A percentile compares a stretch with the other conserved stretches of the same genome.
Evolutionary conservation across 176 grass and related monocot genomes (phyloP).

Genomic region (Carex kokanica): DNA sequence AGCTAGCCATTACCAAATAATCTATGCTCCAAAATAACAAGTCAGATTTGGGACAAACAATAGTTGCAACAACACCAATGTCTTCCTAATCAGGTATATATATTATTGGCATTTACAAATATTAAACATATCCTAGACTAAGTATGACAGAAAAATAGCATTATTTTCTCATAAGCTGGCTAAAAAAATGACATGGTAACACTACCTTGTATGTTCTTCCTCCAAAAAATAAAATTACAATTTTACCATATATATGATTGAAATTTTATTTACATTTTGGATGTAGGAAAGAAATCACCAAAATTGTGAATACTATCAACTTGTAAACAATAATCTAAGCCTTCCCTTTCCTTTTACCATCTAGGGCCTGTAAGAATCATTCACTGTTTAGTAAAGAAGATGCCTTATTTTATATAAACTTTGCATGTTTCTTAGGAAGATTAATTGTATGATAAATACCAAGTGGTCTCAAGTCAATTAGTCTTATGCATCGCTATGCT

Average conservation of each 20-base stretch:
- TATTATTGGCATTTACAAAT: background rate
- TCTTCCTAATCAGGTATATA: background rate
- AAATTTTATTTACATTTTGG: slow-evolving; percentile 13
- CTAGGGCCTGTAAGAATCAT: slow-evolving; percentile 48
- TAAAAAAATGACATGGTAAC: background rate
- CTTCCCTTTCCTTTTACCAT: slow-evolving; percentile 86
- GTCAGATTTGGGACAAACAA: background rate
- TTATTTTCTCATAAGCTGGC: background rate
- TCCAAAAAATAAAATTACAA: background rate
- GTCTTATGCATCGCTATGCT: background rate
- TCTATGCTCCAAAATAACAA: background rate
- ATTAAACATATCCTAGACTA: background rate
- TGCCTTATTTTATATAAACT: background rate
- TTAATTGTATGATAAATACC: background rate
- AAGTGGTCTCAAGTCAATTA: slow-evolving; percentile 7
- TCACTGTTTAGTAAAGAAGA: slow-evolving; percentile 10
- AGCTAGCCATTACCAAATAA: background rate
- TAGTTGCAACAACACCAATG: background rate
- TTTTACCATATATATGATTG: slow-evolving; percentile 22
- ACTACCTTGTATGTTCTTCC: background rate
- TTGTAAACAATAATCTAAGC: slow-evolving; percentile 36
- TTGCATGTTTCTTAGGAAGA: background rate
- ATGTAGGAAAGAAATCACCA: slow-evolving; percentile 12
- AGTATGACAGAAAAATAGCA: background rate
- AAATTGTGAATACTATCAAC: slow-evolving; percentile 21